phyloP scores from a whole-genome alignment of 164 flowering plant genomes.

The Cinnamomum micranthum region DNA sequence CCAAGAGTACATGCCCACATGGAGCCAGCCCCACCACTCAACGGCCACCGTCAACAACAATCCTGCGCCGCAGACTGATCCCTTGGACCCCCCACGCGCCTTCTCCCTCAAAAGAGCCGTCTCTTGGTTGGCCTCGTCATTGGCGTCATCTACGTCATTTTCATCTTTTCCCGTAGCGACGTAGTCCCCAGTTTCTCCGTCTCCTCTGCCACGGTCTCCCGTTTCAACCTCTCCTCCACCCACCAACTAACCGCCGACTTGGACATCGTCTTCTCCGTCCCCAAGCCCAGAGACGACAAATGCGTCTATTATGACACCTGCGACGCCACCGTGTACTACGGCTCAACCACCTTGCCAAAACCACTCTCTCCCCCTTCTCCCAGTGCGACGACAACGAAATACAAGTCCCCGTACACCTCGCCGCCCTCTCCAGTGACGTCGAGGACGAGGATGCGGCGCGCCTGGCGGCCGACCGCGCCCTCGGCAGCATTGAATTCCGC shows the following conservation, averaged over 20 bases:
- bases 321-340: slow-evolving; percentile 18
- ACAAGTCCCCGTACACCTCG: slow-evolving; percentile 25
- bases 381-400: slow-evolving; percentile 41
- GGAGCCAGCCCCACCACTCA: slow-evolving; percentile 7
- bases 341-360: background rate
- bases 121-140: slow-evolving; percentile 15
- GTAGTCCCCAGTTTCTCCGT: slow-evolving; percentile 50
- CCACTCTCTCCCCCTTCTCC: slow-evolving; percentile 41
- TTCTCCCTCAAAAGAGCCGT: slow-evolving; percentile 20
- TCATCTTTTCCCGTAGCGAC: slow-evolving; percentile 20
- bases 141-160: slow-evolving; percentile 32
- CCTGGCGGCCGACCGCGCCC: slow-evolving; percentile 27
- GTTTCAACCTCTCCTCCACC: slow-evolving; percentile 30
- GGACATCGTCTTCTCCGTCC: slow-evolving; percentile 27
- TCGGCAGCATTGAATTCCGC: slow-evolving; percentile 40
- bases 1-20: slow-evolving; percentile 12
- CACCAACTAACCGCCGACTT: slow-evolving; percentile 34
- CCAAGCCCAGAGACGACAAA: slow-evolving; percentile 65
- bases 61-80: slow-evolving; percentile 6
- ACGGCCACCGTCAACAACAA: slow-evolving; percentile 2
- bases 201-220: slow-evolving; percentile 39
- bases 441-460: slow-evolving; percentile 1
- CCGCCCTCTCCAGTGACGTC: slow-evolving; percentile 31
- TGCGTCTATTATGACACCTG: slow-evolving; percentile 32
- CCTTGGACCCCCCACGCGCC: slow-evolving; percentile 4